Percentiles rank a stretch among this genome's conserved stretches.
Conservation (phyloP, 306 rosid genomes). For the Purshia tridentata region DNA sequence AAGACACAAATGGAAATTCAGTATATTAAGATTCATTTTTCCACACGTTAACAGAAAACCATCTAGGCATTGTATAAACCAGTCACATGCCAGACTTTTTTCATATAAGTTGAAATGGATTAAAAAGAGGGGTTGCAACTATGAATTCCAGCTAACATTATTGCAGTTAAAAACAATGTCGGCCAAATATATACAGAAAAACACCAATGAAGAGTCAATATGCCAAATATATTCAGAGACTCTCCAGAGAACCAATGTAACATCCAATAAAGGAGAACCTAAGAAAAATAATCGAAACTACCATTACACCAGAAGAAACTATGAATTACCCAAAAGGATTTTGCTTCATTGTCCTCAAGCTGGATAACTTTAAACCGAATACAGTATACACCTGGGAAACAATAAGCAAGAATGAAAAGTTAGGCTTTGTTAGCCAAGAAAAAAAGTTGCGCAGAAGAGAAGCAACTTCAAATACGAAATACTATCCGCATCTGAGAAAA, state of each 20-base stretch:
- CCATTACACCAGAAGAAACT: conserved; percentile 26
- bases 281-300: background rate
- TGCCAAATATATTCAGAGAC: background rate
- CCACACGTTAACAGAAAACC: background rate
- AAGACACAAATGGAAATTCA: background rate
- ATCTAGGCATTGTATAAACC: background rate
- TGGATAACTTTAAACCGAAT: conserved; percentile 77
- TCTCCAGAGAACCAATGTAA: background rate
- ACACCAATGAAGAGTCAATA: background rate
- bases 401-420: conserved; percentile 16
- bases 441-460: background rate
- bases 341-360: conserved; percentile 80
- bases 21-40: background rate
- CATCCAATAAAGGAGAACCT: background rate
- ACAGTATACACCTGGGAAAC: conserved; percentile 61
- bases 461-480: background rate
- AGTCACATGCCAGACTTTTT: background rate
- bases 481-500: background rate
- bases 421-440: background rate
- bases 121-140: background rate
- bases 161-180: no score
- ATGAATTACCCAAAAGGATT: conserved; percentile 60
- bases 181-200: background rate
- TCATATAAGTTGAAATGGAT: background rate
- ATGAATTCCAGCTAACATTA: background rate